Evolutionary conservation across 83 land plant genomes (phyloP).

Genomic region (Larix sibirica): DNA sequence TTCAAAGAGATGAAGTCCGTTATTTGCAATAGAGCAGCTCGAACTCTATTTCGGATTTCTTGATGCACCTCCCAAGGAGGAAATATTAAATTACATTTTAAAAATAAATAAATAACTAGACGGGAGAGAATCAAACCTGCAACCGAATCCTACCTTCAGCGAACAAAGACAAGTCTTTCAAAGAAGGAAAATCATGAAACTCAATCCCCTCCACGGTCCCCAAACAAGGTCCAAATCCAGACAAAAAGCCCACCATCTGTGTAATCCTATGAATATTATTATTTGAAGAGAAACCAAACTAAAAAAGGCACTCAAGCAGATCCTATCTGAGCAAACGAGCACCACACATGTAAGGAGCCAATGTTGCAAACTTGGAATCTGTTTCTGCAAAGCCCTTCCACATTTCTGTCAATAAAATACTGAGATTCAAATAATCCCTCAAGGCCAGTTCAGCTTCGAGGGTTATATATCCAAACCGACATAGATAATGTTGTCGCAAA

Average conservation of each 20-base stretch:
- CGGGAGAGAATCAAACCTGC: conserved; percentile 49
- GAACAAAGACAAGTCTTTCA: conserved; percentile 57
- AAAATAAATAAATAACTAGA: background rate
- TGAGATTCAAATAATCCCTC: conserved; percentile 73
- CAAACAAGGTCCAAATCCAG: conserved; percentile 63
- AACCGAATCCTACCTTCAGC: conserved; percentile 93
- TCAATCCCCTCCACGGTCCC: conserved; percentile 72
- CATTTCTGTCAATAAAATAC: conserved; percentile 50
- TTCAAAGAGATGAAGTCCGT: no score
- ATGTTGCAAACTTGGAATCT: conserved; percentile 76
- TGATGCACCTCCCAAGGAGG: background rate
- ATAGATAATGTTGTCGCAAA: no score
- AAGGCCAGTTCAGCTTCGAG: conserved; percentile 25
- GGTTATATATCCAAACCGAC: no score
- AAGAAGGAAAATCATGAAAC: conserved; percentile 81
- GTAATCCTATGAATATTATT: conserved; percentile 88
- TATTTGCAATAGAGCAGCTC: no score
- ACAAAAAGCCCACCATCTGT: conserved; percentile 79
- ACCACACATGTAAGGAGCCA: conserved; percentile 61
- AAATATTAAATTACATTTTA: background rate
- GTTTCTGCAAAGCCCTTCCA: conserved; percentile 62
- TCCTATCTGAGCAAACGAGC: conserved; percentile 89
- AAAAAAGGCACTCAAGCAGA: conserved; percentile 90
- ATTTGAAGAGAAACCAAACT: conserved; percentile 96
- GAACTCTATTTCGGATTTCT: background rate